Evolutionary conservation across 148 eudicot species (phyloP), one percentile per base, ranked within the genome.

Genomic region (Amaranthus palmeri): DNA sequence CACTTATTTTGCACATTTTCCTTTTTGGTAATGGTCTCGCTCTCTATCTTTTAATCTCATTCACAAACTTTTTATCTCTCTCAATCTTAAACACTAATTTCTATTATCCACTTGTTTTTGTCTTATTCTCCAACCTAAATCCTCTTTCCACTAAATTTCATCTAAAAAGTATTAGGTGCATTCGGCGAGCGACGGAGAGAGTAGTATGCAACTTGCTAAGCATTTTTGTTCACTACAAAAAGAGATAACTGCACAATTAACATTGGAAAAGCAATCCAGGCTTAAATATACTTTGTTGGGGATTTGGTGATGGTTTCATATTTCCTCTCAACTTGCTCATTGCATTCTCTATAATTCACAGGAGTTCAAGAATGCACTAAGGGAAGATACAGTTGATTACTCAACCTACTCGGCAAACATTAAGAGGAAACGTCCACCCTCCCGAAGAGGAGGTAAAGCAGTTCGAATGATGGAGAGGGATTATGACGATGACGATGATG

Each of bases 321-420:
- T 12, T 65, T 50, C 51, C 40, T 43, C 44, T 64, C 43, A 49
- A 36, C 14, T 44, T 68, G 18, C 6, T n/a, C 8, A 51, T 55
- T 41, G 10, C 7, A 12, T 51, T 18, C 69, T 53, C 12, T 72
- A 43, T 52, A 4, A 10, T 4, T 18, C 45, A 69, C 83, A 95
- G 98, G 98, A 95, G 73, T 89, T 86, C 61, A 95, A 95, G 85
- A 86, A 75, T 79, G 97, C 97, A 15, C 74, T 95, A 76, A 89
- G 81, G 82, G 97, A 95, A 80, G 99, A 95, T 67, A 95, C 99
- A 3, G 76, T 95, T 5, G 97, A 95, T 72, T 95, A 95, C 76
- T 88, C 99, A 43, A 73, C 82, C n/a, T 95, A 95, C 82, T 79
- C 96, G 3, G 96, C 99, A 7, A 88, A 91, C 79, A 95, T 95